Evolutionary conservation across 1,284 basidiomycete species (phyloP).

Genomic region (Naganishia cerealis): DNA sequence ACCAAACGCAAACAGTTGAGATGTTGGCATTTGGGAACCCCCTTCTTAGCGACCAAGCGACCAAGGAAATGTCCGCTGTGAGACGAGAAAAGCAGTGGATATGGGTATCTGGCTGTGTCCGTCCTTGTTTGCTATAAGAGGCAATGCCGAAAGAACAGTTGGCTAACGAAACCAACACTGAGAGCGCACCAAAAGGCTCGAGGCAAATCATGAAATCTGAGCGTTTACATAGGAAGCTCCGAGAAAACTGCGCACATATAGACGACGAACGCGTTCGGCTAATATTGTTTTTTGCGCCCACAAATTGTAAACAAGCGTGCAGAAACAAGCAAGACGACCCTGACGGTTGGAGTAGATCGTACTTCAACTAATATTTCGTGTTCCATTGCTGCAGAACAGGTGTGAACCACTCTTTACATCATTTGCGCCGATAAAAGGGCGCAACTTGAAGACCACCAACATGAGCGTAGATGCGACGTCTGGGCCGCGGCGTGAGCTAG

Average conservation of each 20-base stretch:
- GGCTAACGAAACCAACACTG: no score
- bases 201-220: no score
- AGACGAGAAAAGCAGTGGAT: no score
- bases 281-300: neutral
- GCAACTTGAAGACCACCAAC: neutral
- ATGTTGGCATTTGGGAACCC: slow-evolving; percentile 1
- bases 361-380: neutral
- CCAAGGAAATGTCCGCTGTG: no score
- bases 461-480: slow-evolving; percentile 27
- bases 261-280: neutral
- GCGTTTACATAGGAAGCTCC: no score
- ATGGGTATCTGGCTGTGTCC: no score
- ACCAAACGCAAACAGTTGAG: slow-evolving; percentile 28
- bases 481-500: slow-evolving; percentile 12
- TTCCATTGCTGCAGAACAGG: neutral
- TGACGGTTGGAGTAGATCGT: neutral
- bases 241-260: no score
- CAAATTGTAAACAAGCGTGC: slow-evolving; percentile 13
- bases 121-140: no score
- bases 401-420: no score
- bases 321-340: neutral
- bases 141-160: no score
- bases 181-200: no score
- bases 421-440: neutral
- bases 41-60: no score